Percentiles rank a stretch among this genome's conserved stretches.
These are phyloP conservation scores for Eleusine indica DNA, from an alignment of 176 grass and related monocot species.

Conservation along the genomic window DNA sequence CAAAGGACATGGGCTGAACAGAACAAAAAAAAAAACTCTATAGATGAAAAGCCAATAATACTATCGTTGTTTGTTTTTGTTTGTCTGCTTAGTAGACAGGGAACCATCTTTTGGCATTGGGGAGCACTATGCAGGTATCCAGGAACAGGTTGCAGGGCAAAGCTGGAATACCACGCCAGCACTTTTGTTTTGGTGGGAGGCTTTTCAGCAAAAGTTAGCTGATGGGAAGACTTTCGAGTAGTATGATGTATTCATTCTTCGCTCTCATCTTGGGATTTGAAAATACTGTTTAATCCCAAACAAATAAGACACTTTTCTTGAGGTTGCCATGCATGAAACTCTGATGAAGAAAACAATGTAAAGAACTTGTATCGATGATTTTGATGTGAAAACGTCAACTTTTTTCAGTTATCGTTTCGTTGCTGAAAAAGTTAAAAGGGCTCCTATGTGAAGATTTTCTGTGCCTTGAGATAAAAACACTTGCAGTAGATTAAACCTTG, in stretches of 20 bases:
- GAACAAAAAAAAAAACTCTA: neutral
- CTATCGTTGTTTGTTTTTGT: neutral
- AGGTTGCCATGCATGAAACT: neutral
- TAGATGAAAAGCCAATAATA: conserved; percentile 25
- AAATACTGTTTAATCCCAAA: neutral
- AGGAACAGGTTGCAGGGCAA: conserved; percentile 16
- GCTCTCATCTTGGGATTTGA: neutral
- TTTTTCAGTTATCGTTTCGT: conserved; percentile 7
- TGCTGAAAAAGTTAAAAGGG: neutral
- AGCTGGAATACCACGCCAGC: conserved; percentile 6
- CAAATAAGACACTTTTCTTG: neutral
- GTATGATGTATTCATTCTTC: neutral
- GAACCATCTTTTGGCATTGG: conserved; percentile 13
- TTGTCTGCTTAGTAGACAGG: conserved; percentile 18
- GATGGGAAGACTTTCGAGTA: conserved; percentile 12
- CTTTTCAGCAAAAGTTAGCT: conserved; percentile 14
- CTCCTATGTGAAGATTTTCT: neutral
- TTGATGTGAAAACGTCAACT: neutral
- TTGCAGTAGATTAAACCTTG: conserved; percentile 1
- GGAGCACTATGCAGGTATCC: conserved; percentile 26
- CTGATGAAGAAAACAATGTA: neutral
- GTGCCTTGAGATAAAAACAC: neutral
- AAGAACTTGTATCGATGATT: neutral
- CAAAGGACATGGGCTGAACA: conserved; percentile 7
- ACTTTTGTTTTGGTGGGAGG: neutral